A percentile compares a stretch with the other conserved stretches of the same genome.
Evolutionary conservation across 2,329 filamentous ascomycete species (phyloP).

Genomic region (Fusarium nisikadoi): DNA sequence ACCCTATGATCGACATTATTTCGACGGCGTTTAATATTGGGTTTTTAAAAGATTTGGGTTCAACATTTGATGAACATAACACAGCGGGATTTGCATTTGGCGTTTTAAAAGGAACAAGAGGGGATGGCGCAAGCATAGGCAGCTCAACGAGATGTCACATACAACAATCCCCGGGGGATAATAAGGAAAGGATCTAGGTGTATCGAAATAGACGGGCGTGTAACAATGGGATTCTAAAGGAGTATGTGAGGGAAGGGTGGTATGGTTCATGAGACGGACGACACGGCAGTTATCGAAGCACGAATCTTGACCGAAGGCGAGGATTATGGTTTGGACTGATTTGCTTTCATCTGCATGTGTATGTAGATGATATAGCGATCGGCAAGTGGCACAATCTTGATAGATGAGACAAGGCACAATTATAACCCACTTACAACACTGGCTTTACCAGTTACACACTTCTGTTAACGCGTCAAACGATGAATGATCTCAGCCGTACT

Average conservation of each 20-base stretch:
- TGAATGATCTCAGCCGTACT: not conserved
- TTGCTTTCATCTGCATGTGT: slow-evolving; percentile 6
- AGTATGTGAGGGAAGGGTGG: not conserved
- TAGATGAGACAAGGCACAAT: slow-evolving; percentile 31
- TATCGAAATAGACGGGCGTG: slow-evolving; percentile 13
- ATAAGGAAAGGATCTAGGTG: slow-evolving; percentile 10
- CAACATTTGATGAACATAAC: slow-evolving; percentile 8
- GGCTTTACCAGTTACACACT: not conserved
- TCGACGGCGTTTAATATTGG: slow-evolving; percentile 37
- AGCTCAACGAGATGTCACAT: slow-evolving; percentile 4
- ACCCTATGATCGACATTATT: slow-evolving; percentile 15
- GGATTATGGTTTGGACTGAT: not conserved
- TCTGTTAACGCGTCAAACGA: not conserved
- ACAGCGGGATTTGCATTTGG: slow-evolving; percentile 33
- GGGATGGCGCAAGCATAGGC: slow-evolving; percentile 20
- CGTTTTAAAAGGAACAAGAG: slow-evolving; percentile 29
- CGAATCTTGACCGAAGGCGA: slow-evolving; percentile 8
- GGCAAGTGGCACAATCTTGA: slow-evolving; percentile 7
- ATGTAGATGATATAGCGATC: not conserved
- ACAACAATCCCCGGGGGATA: slow-evolving; percentile 24
- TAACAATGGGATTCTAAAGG: slow-evolving; percentile 5
- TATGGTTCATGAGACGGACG: slow-evolving; percentile 29
- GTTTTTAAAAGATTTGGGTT: not conserved
- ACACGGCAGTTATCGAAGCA: slow-evolving; percentile 22
- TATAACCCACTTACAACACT: not conserved